phyloP scores from a whole-genome alignment of 495 filamentous ascomycete genomes.

The Hyaloscypha hepaticicola region DNA sequence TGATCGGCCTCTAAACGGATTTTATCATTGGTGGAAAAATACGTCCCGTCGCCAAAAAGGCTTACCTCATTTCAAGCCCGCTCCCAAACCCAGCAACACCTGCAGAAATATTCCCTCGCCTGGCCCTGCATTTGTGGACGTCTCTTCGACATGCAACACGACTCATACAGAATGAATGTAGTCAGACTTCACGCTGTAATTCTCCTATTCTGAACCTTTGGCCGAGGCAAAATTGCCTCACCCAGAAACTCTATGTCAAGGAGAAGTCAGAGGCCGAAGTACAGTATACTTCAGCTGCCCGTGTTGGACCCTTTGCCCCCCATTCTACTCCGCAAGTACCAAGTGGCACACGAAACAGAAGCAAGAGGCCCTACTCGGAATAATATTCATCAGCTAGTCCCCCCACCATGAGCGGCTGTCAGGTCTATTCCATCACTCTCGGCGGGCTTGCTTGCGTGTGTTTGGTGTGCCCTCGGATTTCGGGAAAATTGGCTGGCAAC shows the following conservation, averaged over 20 bases:
- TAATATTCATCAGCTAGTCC: constrained; percentile 16
- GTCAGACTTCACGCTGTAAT: constrained; percentile 9
- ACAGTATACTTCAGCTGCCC: background rate
- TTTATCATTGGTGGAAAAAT: constrained; percentile 31
- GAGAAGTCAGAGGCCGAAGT: background rate
- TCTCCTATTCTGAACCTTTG: too few relatives aligned
- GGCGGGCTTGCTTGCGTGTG: background rate
- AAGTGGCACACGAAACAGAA: constrained; percentile 14
- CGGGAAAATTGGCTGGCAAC: constrained; percentile 16
- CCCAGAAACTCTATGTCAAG: background rate
- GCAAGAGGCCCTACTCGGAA: constrained; percentile 16
- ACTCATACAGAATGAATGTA: constrained; percentile 17
- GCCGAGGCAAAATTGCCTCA: background rate
- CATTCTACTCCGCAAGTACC: constrained; percentile 8
- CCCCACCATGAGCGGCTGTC: constrained; percentile 11
- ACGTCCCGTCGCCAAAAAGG: constrained; percentile 10
- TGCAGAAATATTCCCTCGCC: background rate
- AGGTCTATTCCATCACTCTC: constrained; percentile 16
- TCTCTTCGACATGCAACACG: background rate
- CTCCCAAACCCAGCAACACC: constrained; percentile 14
- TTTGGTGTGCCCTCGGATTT: constrained; percentile 7
- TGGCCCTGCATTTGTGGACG: constrained; percentile 15
- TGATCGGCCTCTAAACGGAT: background rate
- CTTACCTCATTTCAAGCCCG: background rate
- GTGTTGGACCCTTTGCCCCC: background rate